Conservation (phyloP, 805 yeast species). For the Myxozyma lipomycoides region DNA sequence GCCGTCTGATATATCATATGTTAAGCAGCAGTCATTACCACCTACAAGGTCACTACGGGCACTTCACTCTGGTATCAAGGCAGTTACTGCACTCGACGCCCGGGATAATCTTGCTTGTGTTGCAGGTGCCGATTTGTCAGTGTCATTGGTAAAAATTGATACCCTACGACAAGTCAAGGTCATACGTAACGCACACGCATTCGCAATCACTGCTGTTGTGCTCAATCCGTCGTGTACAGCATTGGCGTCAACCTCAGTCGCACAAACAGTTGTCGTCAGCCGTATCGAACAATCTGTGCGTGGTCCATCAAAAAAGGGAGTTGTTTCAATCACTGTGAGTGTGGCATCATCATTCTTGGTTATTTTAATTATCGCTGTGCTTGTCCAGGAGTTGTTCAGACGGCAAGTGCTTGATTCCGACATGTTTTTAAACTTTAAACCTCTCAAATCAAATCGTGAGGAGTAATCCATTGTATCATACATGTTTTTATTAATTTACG, state of each 20-base stretch:
- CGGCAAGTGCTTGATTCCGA: constrained; percentile 7
- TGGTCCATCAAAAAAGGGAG: constrained; percentile 2
- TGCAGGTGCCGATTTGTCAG: constrained; percentile 64
- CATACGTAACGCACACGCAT: constrained; percentile 62
- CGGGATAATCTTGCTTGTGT: constrained; percentile 50
- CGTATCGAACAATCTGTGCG: constrained; percentile 46
- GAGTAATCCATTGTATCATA: too few relatives aligned
- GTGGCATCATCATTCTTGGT: constrained; percentile 12
- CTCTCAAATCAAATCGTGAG: not conserved
- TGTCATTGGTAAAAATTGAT: constrained; percentile 51
- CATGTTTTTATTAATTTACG: too few relatives aligned
- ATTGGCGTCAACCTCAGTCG: constrained; percentile 72
- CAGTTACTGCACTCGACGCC: constrained; percentile 48
- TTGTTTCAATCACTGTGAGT: constrained; percentile 4
- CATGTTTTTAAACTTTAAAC: not conserved
- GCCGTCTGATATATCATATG: constrained; percentile 13
- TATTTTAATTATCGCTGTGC: constrained; percentile 16
- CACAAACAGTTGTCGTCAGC: constrained; percentile 63
- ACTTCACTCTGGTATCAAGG: constrained; percentile 29
- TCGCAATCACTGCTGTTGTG: constrained; percentile 70
- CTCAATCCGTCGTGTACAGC: constrained; percentile 65
- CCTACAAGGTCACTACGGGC: constrained; percentile 14
- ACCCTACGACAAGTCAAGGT: constrained; percentile 51
- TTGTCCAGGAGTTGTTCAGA: constrained; percentile 19
- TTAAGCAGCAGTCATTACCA: constrained; percentile 13